These are phyloP conservation scores for Castanea mollissima DNA, from an alignment of 306 rosid species.

Conservation along the genomic window DNA sequence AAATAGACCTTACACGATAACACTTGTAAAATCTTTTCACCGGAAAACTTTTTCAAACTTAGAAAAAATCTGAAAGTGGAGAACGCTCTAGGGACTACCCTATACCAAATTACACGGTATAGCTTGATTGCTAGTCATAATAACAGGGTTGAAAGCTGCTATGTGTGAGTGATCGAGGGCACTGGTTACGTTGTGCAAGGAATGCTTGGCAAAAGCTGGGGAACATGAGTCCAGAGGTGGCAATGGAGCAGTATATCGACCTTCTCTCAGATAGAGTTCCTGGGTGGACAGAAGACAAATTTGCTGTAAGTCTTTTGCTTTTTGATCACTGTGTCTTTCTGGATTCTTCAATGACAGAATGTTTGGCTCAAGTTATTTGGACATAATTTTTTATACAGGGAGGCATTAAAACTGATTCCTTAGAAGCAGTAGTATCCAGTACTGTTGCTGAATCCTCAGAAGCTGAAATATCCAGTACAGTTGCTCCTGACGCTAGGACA, in stretches of 20 bases:
- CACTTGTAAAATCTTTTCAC: not conserved
- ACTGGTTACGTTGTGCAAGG: slow-evolving; percentile 85
- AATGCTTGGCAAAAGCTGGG: slow-evolving; percentile 77
- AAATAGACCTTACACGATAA: not conserved
- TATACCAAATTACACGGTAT: slow-evolving; percentile 49
- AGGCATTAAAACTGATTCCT: slow-evolving; percentile 19
- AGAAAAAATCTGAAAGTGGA: slow-evolving; percentile 21
- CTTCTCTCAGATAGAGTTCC: slow-evolving; percentile 60
- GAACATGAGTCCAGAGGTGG: slow-evolving; percentile 64
- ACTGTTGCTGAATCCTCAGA: slow-evolving; percentile 19
- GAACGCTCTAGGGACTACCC: slow-evolving; percentile 26
- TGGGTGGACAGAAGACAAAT: slow-evolving; percentile 47
- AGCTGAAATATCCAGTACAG: slow-evolving; percentile 21
- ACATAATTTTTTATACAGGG: slow-evolving; percentile 36
- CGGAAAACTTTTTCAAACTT: not conserved
- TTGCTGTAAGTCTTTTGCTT: slow-evolving; percentile 45
- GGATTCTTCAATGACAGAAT: slow-evolving; percentile 5
- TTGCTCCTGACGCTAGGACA: slow-evolving; percentile 25
- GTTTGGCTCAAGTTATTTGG: not conserved
- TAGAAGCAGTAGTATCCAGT: slow-evolving; percentile 16
- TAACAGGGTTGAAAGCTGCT: slow-evolving; percentile 77
- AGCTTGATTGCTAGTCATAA: slow-evolving; percentile 69
- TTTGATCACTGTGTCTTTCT: slow-evolving; percentile 8
- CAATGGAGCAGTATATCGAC: slow-evolving; percentile 69
- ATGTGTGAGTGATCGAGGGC: slow-evolving; percentile 67